phyloP scores from a whole-genome alignment of 2,329 filamentous ascomycete species.

The Penicillium sclerotigenum region DNA sequence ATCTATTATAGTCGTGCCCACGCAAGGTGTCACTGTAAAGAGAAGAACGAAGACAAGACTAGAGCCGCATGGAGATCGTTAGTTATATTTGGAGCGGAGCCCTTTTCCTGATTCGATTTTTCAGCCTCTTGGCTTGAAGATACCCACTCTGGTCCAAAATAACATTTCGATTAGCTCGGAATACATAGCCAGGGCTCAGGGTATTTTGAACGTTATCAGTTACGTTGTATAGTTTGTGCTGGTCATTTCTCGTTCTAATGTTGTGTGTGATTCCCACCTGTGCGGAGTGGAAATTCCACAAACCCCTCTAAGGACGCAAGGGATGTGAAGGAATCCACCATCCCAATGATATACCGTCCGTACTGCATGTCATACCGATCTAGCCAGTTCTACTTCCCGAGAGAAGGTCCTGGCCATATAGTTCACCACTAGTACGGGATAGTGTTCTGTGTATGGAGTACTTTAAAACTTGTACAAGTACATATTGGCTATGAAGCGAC shows the following conservation, averaged over 20 bases:
- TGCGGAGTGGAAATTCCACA: slow-evolving; percentile 6
- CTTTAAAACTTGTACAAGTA: neutral
- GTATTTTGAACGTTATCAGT: neutral
- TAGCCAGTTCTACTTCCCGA: slow-evolving; percentile 1
- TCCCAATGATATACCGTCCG: slow-evolving; percentile 17
- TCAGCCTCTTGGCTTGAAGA: neutral
- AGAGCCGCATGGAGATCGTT: slow-evolving; percentile 6
- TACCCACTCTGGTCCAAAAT: neutral
- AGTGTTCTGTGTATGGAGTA: neutral
- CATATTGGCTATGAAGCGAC: neutral
- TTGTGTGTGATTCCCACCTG: slow-evolving; percentile 3
- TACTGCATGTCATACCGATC: slow-evolving; percentile 25
- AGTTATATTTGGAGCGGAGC: neutral
- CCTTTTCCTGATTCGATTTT: neutral
- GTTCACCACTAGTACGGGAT: neutral
- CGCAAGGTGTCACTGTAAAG: neutral
- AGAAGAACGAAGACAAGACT: neutral
- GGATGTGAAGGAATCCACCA: slow-evolving; percentile 11
- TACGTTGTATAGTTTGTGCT: neutral
- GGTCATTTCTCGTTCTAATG: neutral
- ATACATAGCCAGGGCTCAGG: neutral
- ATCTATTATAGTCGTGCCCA: neutral
- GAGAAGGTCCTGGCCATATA: neutral
- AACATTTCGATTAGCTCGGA: neutral
- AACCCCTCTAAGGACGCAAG: slow-evolving; percentile 16